Evolutionary conservation across 2,329 filamentous ascomycete species (phyloP), one percentile per base, ranked within the genome.

Genomic region (Apiospora koreana): DNA sequence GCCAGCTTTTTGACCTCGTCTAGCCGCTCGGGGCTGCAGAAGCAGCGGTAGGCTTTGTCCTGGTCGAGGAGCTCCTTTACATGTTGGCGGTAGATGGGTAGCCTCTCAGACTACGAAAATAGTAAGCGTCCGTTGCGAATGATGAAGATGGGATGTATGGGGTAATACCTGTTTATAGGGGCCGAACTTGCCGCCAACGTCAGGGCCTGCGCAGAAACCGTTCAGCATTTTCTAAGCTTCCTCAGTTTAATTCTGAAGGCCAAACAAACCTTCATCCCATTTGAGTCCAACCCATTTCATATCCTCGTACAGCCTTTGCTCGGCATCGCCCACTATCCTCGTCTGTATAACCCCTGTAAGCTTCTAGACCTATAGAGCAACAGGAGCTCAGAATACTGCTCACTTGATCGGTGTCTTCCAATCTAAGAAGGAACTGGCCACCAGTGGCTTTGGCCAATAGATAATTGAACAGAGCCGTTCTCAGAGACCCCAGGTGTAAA

Each of bases 331-430:
- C 4, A 98, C 90, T 10, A 95, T 91, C 71, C 96, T 90, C 83
- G 92, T 94, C 93, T 96, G 69, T 18, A 41, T 12, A 2, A 6
- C 7, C 16, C 65, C 6, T n/a, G 42, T 46, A 31, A 46, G 42
- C 25, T 45, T 38, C 31, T n/a, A 3, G 54, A n/a, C 54, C n/a
- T 31, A 38, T n/a, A 38, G 5, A 6, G 16, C 2, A 21, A 54
- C 8, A 10, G n/a, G n/a, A 62, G 54, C 54, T 23, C 43, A 4
- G 54, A 3, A n/a, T 62, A 8, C 31, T 62, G 38, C 68, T 74
- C 81, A 94, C 93, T 86, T 94, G 93, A 81, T 98, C 96, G 5
- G 96, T 99, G 80, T 99, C 96, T 83, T 99, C 96, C 73, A 99
- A 91, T 12, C 96, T 90, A 67, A 99, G 83, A 14, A 99, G 82